Conservation (phyloP, 2,329 filamentous ascomycete species). For the Colletotrichum gloeosporioides region DNA sequence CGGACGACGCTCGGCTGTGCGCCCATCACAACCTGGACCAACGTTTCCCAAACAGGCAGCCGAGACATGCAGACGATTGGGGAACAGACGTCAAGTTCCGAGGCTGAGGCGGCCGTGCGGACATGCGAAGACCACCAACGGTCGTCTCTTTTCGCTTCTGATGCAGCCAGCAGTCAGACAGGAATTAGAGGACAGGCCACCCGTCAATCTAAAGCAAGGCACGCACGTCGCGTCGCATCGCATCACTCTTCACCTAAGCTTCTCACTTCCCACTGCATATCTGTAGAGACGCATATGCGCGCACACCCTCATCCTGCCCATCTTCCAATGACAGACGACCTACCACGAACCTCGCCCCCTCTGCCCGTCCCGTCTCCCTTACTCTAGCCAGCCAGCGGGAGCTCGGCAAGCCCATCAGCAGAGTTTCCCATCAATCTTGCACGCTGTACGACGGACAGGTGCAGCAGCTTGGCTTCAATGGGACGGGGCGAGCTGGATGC, state of each 20-base stretch:
- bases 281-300: not conserved
- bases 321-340: not conserved
- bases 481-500: constrained; percentile 2
- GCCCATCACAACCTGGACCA: not conserved
- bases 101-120: not conserved
- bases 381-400: not conserved
- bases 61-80: not conserved
- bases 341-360: not conserved
- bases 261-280: not conserved
- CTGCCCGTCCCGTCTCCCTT: not conserved
- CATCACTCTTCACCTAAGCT: not conserved
- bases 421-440: not conserved
- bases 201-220: not conserved
- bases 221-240: not conserved
- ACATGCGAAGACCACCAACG: not conserved
- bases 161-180: not conserved
- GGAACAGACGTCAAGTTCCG: not conserved
- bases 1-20: not conserved
- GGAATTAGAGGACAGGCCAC: not conserved
- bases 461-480: not conserved
- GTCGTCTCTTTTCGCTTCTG: constrained; percentile 2
- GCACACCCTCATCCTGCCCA: not conserved
- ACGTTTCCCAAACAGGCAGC: not conserved
- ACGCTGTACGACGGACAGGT: not conserved
- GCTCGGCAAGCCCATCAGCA: not conserved